Evolutionary conservation across 495 filamentous ascomycete species (phyloP).

Genomic region (Penicillium verhagenii): DNA sequence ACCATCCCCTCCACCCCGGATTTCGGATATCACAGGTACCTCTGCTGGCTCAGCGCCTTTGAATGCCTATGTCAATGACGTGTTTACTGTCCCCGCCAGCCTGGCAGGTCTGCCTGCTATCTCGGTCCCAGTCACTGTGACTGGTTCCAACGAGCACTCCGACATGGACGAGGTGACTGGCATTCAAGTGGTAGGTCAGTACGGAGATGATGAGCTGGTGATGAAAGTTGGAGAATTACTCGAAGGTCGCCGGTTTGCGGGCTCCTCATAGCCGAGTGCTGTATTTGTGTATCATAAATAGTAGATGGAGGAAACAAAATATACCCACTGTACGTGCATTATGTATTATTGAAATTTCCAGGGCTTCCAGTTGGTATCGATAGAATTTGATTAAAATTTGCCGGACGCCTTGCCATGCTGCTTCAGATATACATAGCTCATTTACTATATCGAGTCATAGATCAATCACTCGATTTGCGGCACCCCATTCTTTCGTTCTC

Average conservation of each 20-base stretch:
- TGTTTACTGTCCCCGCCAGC: conserved; percentile 93
- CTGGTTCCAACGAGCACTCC: conserved; percentile 21
- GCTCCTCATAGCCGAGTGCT: not conserved
- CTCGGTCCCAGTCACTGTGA: conserved; percentile 66
- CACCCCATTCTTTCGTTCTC: conserved; percentile 9
- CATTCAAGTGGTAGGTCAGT: conserved; percentile 89
- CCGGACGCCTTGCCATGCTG: conserved; percentile 1
- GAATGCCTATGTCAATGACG: conserved; percentile 82
- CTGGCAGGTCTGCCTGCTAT: conserved; percentile 88
- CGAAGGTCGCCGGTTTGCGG: conserved; percentile 16
- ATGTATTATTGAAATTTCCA: no score
- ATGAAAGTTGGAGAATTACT: conserved; percentile 41
- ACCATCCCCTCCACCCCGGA: conserved; percentile 68
- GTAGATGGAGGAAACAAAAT: not conserved
- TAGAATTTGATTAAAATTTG: not conserved
- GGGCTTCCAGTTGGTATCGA: conserved; percentile 8
- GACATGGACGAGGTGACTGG: conserved; percentile 53
- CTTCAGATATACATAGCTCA: not conserved
- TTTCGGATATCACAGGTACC: conserved; percentile 50
- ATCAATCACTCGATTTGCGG: not conserved
- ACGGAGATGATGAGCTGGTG: conserved; percentile 72
- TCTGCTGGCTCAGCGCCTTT: conserved; percentile 34
- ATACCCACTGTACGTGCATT: not conserved
- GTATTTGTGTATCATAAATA: not conserved
- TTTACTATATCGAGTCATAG: not conserved